Evolutionary conservation across 148 eudicot species (phyloP).

Genomic region (Rhododendron vialii): DNA sequence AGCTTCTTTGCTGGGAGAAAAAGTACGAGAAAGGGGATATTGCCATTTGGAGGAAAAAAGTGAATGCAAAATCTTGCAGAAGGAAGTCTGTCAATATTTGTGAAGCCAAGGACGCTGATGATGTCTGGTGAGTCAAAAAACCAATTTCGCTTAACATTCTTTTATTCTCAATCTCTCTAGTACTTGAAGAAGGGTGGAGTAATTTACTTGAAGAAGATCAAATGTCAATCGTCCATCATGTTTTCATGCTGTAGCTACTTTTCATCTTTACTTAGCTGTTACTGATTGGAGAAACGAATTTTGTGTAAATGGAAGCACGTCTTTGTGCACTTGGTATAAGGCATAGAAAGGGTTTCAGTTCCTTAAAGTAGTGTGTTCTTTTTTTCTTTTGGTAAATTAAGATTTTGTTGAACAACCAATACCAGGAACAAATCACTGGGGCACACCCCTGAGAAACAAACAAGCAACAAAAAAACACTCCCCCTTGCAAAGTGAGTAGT

Average conservation of each 20-base stretch:
- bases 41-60: conserved; percentile 28
- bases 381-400: too few relatives aligned
- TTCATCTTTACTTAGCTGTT: background rate
- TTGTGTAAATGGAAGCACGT: background rate
- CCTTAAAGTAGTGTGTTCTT: background rate
- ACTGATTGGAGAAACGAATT: background rate
- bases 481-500: too few relatives aligned
- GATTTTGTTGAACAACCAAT: too few relatives aligned
- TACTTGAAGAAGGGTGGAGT: background rate
- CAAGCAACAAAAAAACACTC: too few relatives aligned
- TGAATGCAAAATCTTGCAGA: conserved; percentile 13
- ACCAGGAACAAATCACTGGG: too few relatives aligned
- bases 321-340: background rate
- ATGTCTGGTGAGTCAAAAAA: conserved; percentile 25
- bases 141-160: background rate
- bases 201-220: background rate
- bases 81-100: conserved; percentile 17
- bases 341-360: background rate
- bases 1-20: conserved; percentile 34
- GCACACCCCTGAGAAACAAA: too few relatives aligned
- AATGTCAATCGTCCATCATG: background rate
- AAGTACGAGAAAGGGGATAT: conserved; percentile 27
- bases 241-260: background rate
- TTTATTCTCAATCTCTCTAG: background rate
- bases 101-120: conserved; percentile 9